These are phyloP conservation scores for Teratosphaeriaceae sp. DNA, from an alignment of 2,329 filamentous ascomycete genomes.

Conservation along the genomic window DNA sequence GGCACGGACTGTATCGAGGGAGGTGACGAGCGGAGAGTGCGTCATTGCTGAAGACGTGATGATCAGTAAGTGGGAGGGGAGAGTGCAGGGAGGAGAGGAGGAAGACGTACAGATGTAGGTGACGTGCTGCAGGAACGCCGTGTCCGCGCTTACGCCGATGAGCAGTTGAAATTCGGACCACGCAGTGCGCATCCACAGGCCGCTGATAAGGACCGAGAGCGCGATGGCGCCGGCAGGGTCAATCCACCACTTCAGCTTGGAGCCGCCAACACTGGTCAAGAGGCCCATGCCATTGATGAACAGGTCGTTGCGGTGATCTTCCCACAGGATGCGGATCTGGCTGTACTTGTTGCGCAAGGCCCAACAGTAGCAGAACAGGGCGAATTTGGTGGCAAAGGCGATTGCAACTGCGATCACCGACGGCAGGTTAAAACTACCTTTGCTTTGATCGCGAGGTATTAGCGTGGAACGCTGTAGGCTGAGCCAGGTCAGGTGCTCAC, in stretches of 20 bases:
- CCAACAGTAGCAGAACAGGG: conserved; percentile 87
- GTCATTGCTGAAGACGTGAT: conserved; percentile 56
- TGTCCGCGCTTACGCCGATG: conserved; percentile 80
- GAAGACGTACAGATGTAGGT: conserved; percentile 66
- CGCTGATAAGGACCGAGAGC: conserved; percentile 69
- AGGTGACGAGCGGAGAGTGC: conserved; percentile 71
- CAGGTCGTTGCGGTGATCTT: conserved; percentile 96
- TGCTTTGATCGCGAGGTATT: conserved; percentile 25
- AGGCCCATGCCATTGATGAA: conserved; percentile 88
- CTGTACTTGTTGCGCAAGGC: conserved; percentile 83
- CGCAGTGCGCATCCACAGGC: conserved; percentile 77
- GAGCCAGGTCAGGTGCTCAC: neutral
- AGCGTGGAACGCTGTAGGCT: neutral
- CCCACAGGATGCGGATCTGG: conserved; percentile 88
- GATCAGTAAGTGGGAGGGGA: neutral
- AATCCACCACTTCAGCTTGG: conserved; percentile 85
- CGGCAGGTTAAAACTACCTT: conserved; percentile 67
- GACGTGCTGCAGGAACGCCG: conserved; percentile 83
- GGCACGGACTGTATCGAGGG: conserved; percentile 91
- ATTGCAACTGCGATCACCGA: conserved; percentile 78
- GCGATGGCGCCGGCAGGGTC: conserved; percentile 88
- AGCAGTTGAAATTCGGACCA: conserved; percentile 86
- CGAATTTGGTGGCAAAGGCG: conserved; percentile 79
- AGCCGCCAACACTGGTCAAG: conserved; percentile 82
- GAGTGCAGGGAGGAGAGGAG: neutral